Evolutionary conservation across 768 basidiomycete species (phyloP), one percentile per base, ranked within the genome.

Genomic region (Boletus fagicola): DNA sequence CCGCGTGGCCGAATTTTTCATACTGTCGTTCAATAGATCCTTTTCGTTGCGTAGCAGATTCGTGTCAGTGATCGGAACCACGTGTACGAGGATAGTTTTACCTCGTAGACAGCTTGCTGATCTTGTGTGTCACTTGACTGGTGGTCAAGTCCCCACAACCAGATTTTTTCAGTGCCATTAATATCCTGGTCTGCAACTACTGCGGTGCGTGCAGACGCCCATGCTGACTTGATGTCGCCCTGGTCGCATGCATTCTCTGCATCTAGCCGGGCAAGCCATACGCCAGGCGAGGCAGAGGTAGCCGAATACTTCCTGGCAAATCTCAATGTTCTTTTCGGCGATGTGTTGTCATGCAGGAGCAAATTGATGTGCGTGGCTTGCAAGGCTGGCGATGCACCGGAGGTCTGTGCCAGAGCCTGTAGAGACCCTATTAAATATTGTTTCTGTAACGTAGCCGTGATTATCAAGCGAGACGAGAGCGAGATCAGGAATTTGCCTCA

Each of bases 231-330:
- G 43, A 73, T 63, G 30, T 67, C 72, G 6, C 57, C 68, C 9
- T 49, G 53, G 39, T 62, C 61, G 49, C 65, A 68, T 9, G 59
- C 59, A 36, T 66, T 53, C 60, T 85, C 83, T 5, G 76, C 76
- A 22, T 72, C 73, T 13, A 88, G 72, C 28, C 82, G 73, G 16
- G 77, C 76, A 13, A 83, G 67, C 84, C 86, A 88, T 28, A 87
- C 75, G 18, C 60, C 60, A 22, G 80, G 71, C 45, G 77, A 74
- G 2, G 65, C 42, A 33, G 75, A 74, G 38, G 64, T 67, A 54
- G 68, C 63, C 3, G 82, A 78, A 65, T 86, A 86, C 62, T 77
- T 78, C 51, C 74, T 72, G 11, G 81, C 80, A 13, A 73, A 63
- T 39, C 65, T 69, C 51, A 79, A 54, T 11, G 77, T 68, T 66